Evolutionary conservation across 2,329 filamentous ascomycete genomes (phyloP), one percentile per base, ranked within the genome.

Genomic region (Teratosphaeria zuluensis): DNA sequence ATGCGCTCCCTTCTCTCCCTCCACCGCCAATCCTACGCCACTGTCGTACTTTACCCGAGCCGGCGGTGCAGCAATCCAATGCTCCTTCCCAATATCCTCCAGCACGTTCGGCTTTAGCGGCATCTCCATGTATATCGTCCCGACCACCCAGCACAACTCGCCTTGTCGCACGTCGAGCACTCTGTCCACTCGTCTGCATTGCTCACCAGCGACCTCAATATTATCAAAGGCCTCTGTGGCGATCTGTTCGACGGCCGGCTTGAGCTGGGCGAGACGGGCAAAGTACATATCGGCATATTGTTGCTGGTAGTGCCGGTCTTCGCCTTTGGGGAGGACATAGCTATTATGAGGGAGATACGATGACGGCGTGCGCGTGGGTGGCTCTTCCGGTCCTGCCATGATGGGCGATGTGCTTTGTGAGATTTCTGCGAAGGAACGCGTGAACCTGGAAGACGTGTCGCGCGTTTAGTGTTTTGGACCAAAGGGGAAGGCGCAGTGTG

Each of bases 281-380:
- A 96, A 99, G 80, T 99, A 99, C 84, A 97, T 92, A 74, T 99
- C 94, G 62, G 88, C 90, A 81, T 89, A 99, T 76, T 99, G 94
- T 73, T 97, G 94, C 72, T 92, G 81, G 73, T 97, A 99, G 57
- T 91, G 87, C 62, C 80, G 79, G 38, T 79, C 75, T 51, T 78
- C 74, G 30, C 81, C 82, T 63, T 78, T 86, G 28, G 88, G 82
- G 9, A 97, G 83, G 54, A 78, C 77, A 73, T 91, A 97, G 7
- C 86, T 88, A 57, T 84, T 77, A 31, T 95, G 80, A 0, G 92
- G 85, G 58, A 84, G 86, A 78, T 96, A 97, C 58, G 75, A 67
- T 2, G 83, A 85, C 21, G 78, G 65, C 53, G 73, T 77, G 58
- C 87, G 85, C 14, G 52, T n/a, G 52, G 30, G 52, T 19, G 52